These are phyloP conservation scores for Blastomyces percursus DNA, from an alignment of 2,329 filamentous ascomycete species.

Conservation along the genomic window DNA sequence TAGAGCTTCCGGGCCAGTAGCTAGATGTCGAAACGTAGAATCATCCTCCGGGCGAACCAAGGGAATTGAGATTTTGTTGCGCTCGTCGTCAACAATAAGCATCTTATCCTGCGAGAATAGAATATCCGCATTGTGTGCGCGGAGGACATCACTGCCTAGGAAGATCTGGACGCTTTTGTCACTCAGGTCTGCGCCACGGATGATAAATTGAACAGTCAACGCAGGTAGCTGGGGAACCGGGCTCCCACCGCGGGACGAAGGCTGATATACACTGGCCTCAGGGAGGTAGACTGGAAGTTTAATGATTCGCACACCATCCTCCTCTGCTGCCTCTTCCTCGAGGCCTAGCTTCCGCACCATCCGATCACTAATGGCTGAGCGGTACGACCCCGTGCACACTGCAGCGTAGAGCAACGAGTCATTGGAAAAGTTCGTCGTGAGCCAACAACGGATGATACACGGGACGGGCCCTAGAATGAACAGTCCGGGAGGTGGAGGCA, in stretches of 20 bases:
- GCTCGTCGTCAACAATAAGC: conserved; percentile 74
- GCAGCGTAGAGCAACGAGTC: conserved; percentile 82
- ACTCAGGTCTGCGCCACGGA: conserved; percentile 45
- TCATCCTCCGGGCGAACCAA: conserved; percentile 90
- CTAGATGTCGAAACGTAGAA: conserved; percentile 63
- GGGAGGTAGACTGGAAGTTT: conserved; percentile 78
- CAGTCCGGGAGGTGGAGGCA: conserved; percentile 66
- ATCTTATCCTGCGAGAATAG: conserved; percentile 86
- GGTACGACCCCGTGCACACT: conserved; percentile 82
- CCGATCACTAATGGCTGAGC: conserved; percentile 66
- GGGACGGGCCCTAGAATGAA: conserved; percentile 81
- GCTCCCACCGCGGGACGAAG: conserved; percentile 60
- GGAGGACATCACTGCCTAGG: conserved; percentile 77
- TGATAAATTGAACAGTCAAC: conserved; percentile 67
- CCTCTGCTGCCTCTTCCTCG: conserved; percentile 52
- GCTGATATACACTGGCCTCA: conserved; percentile 67
- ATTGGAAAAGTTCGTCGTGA: conserved; percentile 82
- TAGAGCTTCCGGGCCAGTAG: conserved; percentile 40
- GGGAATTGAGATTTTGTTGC: conserved; percentile 77
- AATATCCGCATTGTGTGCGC: conserved; percentile 78
- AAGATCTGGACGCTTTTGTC: conserved; percentile 65
- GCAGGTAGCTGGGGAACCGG: conserved; percentile 70
- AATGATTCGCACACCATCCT: conserved; percentile 57
- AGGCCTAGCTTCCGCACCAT: conserved; percentile 67
- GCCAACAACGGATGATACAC: conserved; percentile 90